Percentiles rank a stretch among this genome's conserved stretches.
phyloP scores from a whole-genome alignment of 139 green algal genomes.

The Micractinium sp. region DNA sequence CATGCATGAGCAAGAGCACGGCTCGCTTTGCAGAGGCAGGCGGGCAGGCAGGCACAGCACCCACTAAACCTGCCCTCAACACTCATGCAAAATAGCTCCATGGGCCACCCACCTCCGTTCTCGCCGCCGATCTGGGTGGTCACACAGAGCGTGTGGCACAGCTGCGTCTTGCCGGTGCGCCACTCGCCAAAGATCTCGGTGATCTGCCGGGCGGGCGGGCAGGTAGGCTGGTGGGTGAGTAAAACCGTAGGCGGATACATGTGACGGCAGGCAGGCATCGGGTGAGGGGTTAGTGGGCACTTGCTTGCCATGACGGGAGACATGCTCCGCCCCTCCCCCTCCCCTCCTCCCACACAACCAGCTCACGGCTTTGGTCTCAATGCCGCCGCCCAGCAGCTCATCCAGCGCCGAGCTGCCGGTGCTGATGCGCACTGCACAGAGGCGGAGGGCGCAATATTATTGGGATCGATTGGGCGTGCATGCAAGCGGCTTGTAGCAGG shows the following conservation, averaged over 20 bases:
- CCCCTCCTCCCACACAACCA: constrained; percentile 72
- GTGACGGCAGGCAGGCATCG: not conserved
- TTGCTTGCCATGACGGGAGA: not conserved
- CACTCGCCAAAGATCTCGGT: constrained; percentile 91
- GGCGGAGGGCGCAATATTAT: not conserved
- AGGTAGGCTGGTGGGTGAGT: not conserved
- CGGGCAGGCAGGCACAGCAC: not conserved
- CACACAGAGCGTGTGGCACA: constrained; percentile 89
- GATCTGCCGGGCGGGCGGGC: constrained; percentile 47
- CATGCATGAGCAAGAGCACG: not conserved
- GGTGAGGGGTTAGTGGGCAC: not conserved
- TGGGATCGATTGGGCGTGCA: not conserved
- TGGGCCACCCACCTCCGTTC: constrained; percentile 11
- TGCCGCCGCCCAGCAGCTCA: constrained; percentile 81
- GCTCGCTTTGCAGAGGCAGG: not conserved
- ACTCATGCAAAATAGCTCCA: not conserved
- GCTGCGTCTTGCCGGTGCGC: constrained; percentile 85
- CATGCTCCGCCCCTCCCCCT: not conserved
- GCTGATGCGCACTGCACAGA: not conserved
- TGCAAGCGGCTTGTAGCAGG: not conserved
- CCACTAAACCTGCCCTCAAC: not conserved
- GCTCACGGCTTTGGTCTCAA: constrained; percentile 89
- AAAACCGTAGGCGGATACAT: not conserved
- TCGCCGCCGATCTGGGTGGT: constrained; percentile 67
- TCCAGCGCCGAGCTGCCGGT: constrained; percentile 76